phyloP scores from a whole-genome alignment of 2,329 filamentous ascomycete species.

The Fusarium beomiforme region DNA sequence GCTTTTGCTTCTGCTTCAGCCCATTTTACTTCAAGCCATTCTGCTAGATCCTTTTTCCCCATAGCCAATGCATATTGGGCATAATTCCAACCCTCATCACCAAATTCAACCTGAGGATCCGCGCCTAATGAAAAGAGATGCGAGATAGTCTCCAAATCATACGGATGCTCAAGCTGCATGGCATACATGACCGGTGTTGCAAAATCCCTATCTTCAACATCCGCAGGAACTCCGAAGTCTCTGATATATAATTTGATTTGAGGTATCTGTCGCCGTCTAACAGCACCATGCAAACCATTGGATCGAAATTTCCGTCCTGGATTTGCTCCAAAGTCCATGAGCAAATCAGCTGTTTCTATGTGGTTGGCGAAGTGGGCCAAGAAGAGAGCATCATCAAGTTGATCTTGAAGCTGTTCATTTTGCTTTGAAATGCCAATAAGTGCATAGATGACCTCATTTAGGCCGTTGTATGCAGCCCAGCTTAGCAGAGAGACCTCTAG shows the following conservation, averaged over 20 bases:
- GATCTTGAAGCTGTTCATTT: neutral
- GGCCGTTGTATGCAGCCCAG: neutral
- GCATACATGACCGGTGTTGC: neutral
- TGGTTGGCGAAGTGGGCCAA: neutral
- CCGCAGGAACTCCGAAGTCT: neutral
- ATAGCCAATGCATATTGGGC: no score
- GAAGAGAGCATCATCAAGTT: neutral
- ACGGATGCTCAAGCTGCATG: neutral
- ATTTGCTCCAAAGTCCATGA: neutral
- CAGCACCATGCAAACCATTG: neutral
- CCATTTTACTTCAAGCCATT: neutral
- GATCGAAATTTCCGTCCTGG: neutral
- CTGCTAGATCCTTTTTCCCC: no score
- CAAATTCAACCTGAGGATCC: no score
- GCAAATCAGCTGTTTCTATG: neutral
- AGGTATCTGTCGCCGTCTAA: neutral
- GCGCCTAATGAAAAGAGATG: no score
- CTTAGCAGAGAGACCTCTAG: neutral
- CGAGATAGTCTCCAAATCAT: no score
- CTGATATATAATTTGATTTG: neutral
- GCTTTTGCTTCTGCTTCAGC: neutral
- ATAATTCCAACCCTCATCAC: no score
- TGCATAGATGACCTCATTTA: neutral
- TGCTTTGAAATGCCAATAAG: neutral
- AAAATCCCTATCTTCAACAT: rapidly evolving